These are phyloP conservation scores for Geranomyces variabilis DNA, from an alignment of 192 early-diverging fungal genomes.

Conservation along the genomic window DNA sequence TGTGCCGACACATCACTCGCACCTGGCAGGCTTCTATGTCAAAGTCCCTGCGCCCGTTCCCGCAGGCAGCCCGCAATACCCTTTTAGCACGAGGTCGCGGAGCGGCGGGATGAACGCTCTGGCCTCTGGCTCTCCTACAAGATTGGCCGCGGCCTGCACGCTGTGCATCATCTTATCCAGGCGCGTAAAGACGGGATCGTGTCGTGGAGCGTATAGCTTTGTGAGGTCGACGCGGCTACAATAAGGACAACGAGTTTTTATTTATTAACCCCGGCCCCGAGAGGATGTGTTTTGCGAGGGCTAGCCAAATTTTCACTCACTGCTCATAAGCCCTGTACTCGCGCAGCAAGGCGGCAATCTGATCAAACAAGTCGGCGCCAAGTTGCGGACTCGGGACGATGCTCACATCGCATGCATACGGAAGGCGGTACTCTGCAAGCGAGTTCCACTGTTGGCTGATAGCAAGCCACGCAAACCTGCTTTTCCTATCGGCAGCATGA, in stretches of 20 bases:
- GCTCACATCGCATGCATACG: constrained; percentile 54
- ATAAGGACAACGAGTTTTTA: neutral
- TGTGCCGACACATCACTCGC: no score
- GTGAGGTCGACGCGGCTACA: constrained; percentile 63
- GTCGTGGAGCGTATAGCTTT: constrained; percentile 36
- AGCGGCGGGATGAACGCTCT: constrained; percentile 17
- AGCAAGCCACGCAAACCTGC: constrained; percentile 62
- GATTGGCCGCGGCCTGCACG: constrained; percentile 18
- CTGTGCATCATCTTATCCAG: constrained; percentile 64
- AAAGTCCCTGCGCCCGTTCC: neutral
- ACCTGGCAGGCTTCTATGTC: neutral
- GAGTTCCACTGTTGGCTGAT: constrained; percentile 59
- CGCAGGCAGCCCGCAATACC: constrained; percentile 11
- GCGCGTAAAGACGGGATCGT: constrained; percentile 51
- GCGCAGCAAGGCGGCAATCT: constrained; percentile 60
- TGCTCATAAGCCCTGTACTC: constrained; percentile 64
- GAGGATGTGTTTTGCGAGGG: constrained; percentile 3
- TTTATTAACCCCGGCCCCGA: no score
- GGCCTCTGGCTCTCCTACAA: constrained; percentile 7
- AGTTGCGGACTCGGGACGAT: constrained; percentile 55
- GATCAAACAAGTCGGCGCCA: constrained; percentile 52
- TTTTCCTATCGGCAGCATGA: constrained; percentile 51
- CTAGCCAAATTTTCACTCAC: constrained; percentile 37
- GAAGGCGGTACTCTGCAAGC: constrained; percentile 55
- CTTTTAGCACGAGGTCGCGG: constrained; percentile 17